Conservation (phyloP, 192 early-diverging fungal genomes). For the Geranomyces variabilis region DNA sequence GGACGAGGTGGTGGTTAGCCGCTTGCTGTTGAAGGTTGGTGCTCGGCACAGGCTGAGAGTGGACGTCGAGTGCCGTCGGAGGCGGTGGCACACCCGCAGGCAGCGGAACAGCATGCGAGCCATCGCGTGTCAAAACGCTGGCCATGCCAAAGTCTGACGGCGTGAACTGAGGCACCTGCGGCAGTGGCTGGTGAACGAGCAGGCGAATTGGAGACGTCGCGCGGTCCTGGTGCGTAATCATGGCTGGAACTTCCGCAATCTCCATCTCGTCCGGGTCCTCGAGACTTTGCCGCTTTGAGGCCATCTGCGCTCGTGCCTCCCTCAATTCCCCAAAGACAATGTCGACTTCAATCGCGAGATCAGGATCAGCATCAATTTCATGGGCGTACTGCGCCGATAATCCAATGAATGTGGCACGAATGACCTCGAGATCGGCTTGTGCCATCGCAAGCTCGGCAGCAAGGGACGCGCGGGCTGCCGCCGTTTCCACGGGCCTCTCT, state of each 20-base stretch:
- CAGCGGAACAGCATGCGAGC: conserved; percentile 16
- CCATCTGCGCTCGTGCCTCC: conserved; percentile 1
- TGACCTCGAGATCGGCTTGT: conserved; percentile 40
- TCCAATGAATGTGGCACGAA: conserved; percentile 29
- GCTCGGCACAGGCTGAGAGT: not conserved
- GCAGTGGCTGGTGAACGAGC: not conserved
- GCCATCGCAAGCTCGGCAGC: conserved; percentile 43
- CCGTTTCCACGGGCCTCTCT: not conserved
- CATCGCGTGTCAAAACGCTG: not conserved
- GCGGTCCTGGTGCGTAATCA: not conserved
- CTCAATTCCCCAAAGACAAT: conserved; percentile 8
- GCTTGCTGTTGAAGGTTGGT: too few species aligned
- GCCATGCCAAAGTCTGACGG: conserved; percentile 19
- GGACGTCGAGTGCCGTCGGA: conserved; percentile 2
- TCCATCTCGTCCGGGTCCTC: conserved; percentile 8
- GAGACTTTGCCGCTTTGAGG: conserved; percentile 1
- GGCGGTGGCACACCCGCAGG: conserved; percentile 23
- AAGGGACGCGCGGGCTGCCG: conserved; percentile 30
- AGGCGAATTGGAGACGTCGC: conserved; percentile 16
- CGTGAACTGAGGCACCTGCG: not conserved
- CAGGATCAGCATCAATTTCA: conserved; percentile 17
- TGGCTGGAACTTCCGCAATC: not conserved
- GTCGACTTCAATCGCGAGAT: conserved; percentile 14
- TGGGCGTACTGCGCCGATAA: not conserved
- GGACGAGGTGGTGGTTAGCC: not conserved